phyloP scores from a whole-genome alignment of 495 filamentous ascomycete genomes.

The Lasiosphaeriaceae sp. region DNA sequence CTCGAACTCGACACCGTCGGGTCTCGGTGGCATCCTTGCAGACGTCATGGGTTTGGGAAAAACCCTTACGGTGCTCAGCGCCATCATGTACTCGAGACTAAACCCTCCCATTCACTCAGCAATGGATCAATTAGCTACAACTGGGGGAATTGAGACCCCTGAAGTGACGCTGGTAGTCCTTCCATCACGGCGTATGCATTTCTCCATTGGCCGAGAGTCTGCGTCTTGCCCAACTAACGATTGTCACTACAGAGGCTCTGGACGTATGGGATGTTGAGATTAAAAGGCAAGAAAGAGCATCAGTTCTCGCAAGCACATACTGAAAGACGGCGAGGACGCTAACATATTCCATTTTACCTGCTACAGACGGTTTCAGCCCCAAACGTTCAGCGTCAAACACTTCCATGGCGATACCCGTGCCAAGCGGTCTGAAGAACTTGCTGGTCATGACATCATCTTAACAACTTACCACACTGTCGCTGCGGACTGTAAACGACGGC shows the following conservation, averaged over 20 bases:
- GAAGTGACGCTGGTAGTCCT: no score
- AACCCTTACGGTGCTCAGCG: slow-evolving; percentile 3
- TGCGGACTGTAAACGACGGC: not conserved
- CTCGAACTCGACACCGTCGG: not conserved
- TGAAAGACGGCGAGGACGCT: not conserved
- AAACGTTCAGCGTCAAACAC: not conserved
- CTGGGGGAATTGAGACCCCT: no score
- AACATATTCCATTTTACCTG: no score
- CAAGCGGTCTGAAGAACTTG: not conserved
- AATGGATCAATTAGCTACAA: no score
- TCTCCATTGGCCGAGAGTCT: no score
- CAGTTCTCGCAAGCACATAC: no score
- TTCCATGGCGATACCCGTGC: not conserved
- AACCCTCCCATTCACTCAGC: no score
- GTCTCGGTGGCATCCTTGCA: not conserved
- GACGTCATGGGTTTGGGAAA: slow-evolving; percentile 7
- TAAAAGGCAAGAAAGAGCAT: no score
- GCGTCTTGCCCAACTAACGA: no score
- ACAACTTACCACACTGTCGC: slow-evolving; percentile 1
- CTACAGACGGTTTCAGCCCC: not conserved
- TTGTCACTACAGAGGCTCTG: no score
- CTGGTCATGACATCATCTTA: not conserved
- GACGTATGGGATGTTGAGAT: no score
- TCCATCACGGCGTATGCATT: no score
- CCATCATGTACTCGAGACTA: not conserved